Evolutionary conservation across 495 filamentous ascomycete genomes (phyloP), one percentile per base, ranked within the genome.

Genomic region (Schizothecium vesticola): DNA sequence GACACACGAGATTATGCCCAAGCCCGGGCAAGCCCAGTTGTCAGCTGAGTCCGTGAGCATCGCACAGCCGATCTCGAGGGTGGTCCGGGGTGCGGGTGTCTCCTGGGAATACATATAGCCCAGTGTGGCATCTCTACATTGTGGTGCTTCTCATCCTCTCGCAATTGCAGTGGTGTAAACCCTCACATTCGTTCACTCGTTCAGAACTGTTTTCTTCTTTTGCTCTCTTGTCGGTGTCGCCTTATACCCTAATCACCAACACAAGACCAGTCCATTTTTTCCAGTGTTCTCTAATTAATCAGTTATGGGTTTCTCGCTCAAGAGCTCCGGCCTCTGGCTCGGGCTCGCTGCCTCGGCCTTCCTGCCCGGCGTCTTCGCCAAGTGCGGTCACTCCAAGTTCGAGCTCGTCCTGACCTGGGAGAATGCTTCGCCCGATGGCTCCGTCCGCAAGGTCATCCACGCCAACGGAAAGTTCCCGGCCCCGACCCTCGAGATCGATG

Each of bases 391-490:
- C 29, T 31, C 16, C 56, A 66, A 28, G 55, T 73, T 72, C 60
- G 70, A 76, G 24, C 62, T 76, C 29, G 70, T 67, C 19, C 55
- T 83, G 19, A 82, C 80, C 16, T 82, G 80, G 80, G 69, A 79
- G 19, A 70, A 58, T 7, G 69, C 76, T 0, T 69, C 80, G 0
- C 81, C 81, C 0, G 76, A 83, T 75, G 81, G 82, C 51, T n/a
- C 73, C 16, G 60, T 63, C 22, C 75, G 85, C 57, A 72, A 82
- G n/a, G 75, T 82, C 24, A 83, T 86, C 36, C 72, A 82, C 11
- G 78, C 76, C 56, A 87, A 87, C 74, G 81, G 81, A 1, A 79
- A 82, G 64, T 80, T 81, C 51, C 85, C 85, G 22, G 84, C 79
- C 23, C 85, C 84, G 0, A 64, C 72, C 24, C 69, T 87, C 59